Conservation (phyloP, 805 yeast genomes). For the Candida patagonica region DNA sequence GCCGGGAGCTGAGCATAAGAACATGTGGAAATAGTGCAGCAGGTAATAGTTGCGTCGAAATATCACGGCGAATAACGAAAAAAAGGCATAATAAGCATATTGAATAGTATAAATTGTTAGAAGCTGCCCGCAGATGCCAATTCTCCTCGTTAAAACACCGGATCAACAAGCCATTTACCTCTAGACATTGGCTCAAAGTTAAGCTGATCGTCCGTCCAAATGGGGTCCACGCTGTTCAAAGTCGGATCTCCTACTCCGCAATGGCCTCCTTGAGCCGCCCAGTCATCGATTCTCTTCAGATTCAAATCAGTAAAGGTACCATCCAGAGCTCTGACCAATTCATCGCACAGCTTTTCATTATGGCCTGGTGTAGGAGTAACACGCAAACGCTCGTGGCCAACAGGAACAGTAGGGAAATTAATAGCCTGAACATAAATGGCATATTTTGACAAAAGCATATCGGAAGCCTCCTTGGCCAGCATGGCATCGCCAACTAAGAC, state of each 20-base stretch:
- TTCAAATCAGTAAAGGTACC: constrained; percentile 66
- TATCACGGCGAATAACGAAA: too few species aligned
- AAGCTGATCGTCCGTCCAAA: constrained; percentile 86
- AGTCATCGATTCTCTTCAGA: constrained; percentile 65
- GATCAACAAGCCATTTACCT: too few species aligned
- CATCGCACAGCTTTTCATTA: constrained; percentile 61
- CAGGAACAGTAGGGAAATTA: constrained; percentile 95
- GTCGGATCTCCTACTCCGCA: constrained; percentile 73
- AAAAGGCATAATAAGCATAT: too few species aligned
- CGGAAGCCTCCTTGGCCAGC: constrained; percentile 86
- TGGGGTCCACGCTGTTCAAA: constrained; percentile 41
- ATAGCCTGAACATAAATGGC: constrained; percentile 95
- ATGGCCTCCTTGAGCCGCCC: constrained; percentile 78
- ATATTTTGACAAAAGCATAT: constrained; percentile 72
- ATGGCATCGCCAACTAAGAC: constrained; percentile 90
- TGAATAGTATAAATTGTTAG: too few species aligned
- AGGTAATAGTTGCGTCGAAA: background rate
- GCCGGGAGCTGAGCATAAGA: background rate
- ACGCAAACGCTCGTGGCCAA: constrained; percentile 92
- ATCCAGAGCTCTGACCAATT: constrained; percentile 70
- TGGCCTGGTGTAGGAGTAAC: constrained; percentile 99
- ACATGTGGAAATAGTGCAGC: background rate
- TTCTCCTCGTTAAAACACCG: too few species aligned
- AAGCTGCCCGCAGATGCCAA: too few species aligned
- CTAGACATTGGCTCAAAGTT: constrained; percentile 6